Percentiles rank a stretch among this genome's conserved stretches.
Evolutionary conservation across 2,329 filamentous ascomycete genomes (phyloP).

Genomic region (Fusarium pilosicola): DNA sequence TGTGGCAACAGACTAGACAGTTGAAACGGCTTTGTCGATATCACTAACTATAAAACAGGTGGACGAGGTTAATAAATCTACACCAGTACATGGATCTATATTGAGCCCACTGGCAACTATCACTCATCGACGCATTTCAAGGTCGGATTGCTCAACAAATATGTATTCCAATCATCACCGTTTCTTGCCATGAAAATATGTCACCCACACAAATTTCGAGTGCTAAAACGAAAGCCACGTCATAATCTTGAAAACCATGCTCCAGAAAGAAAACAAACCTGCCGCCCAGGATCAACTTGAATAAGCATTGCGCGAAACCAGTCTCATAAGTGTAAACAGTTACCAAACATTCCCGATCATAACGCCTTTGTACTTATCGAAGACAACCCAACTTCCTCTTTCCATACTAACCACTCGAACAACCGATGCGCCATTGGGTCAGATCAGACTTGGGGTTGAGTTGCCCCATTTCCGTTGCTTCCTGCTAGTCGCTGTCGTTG

Average conservation of each 20-base stretch:
- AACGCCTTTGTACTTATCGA: slow-evolving; percentile 36
- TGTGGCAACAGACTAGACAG: not conserved
- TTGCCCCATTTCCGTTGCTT: slow-evolving; percentile 43
- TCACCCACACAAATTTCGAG: not conserved
- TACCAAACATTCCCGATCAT: slow-evolving; percentile 10
- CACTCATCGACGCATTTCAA: not conserved
- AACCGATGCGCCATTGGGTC: slow-evolving; percentile 27
- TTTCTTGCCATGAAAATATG: not conserved
- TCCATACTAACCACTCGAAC: slow-evolving; percentile 28
- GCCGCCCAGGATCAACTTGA: slow-evolving; percentile 34
- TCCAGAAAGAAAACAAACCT: slow-evolving; percentile 31
- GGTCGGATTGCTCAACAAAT: not conserved
- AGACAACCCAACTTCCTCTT: slow-evolving; percentile 16
- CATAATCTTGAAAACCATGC: slow-evolving; percentile 37
- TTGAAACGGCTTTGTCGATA: not conserved
- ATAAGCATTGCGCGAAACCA: slow-evolving; percentile 17
- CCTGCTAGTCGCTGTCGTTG: slow-evolving; percentile 64
- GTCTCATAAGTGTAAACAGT: slow-evolving; percentile 23
- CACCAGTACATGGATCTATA: not conserved
- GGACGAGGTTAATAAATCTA: not conserved
- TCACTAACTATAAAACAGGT: not conserved
- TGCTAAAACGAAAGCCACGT: slow-evolving; percentile 21
- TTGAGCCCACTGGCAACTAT: not conserved
- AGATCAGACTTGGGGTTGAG: slow-evolving; percentile 37
- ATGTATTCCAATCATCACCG: slow-evolving; percentile 10